Conservation (phyloP, 352 stramenopile species). For the Phytophthora lateralis region DNA sequence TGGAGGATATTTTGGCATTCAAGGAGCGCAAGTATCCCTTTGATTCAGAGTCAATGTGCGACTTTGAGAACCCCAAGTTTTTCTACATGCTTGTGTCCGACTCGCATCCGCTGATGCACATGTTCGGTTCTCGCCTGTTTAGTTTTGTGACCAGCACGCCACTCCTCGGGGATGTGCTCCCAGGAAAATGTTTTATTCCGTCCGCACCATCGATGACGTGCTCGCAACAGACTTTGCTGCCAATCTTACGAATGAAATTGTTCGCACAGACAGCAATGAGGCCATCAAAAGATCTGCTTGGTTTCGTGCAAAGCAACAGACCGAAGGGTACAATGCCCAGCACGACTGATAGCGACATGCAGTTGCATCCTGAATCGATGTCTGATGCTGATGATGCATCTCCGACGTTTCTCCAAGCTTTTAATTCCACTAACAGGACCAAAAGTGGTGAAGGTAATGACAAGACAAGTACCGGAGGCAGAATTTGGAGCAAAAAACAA, state of each 20-base stretch:
- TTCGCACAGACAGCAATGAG: conserved; percentile 43
- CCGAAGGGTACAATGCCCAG: conserved; percentile 9
- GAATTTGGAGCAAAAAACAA: conserved; percentile 56
- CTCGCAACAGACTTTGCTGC: conserved; percentile 44
- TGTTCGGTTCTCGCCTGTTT: conserved; percentile 75
- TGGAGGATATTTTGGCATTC: conserved; percentile 74
- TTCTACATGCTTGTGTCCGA: conserved; percentile 84
- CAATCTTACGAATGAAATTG: conserved; percentile 58
- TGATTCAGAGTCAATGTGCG: conserved; percentile 67
- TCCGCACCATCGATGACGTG: conserved; percentile 47
- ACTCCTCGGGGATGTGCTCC: conserved; percentile 43
- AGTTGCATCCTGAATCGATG: conserved; percentile 10
- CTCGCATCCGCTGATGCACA: conserved; percentile 75
- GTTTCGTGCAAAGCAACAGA: conserved; percentile 41
- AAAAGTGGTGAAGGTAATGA: conserved; percentile 24
- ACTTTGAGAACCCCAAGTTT: conserved; percentile 76
- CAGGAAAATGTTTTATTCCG: conserved; percentile 56
- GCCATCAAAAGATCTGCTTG: conserved; percentile 51
- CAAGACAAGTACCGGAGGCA: conserved; percentile 10
- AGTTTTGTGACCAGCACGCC: conserved; percentile 71
- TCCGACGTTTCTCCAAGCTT: conserved; percentile 23
- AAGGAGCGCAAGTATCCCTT: conserved; percentile 84
- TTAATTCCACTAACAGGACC: conserved; percentile 13
- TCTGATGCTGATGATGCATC: conserved; percentile 17
- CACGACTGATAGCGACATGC: conserved; percentile 2